phyloP scores from a whole-genome alignment of 768 basidiomycete genomes.

The Termitomyces sp. region DNA sequence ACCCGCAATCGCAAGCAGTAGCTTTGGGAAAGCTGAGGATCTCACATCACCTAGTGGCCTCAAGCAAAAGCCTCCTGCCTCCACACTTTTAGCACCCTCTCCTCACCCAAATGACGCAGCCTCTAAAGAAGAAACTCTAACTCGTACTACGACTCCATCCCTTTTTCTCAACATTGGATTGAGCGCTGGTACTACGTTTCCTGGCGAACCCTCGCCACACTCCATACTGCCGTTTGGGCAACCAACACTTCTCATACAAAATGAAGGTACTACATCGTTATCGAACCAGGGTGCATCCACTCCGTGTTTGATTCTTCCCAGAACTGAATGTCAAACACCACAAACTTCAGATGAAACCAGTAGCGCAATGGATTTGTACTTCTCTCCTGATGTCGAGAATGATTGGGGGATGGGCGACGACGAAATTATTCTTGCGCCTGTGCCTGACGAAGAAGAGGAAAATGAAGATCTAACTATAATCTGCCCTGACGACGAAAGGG shows the following conservation, averaged over 20 bases:
- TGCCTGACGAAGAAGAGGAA: slow-evolving; percentile 18
- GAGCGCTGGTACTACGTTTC: background rate
- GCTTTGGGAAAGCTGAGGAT: background rate
- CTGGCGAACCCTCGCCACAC: background rate
- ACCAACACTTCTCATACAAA: slow-evolving; percentile 14
- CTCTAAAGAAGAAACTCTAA: background rate
- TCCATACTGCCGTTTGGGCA: slow-evolving; percentile 12
- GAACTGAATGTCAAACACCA: background rate
- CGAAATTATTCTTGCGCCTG: slow-evolving; percentile 25
- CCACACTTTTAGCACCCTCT: background rate
- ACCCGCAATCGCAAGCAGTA: background rate
- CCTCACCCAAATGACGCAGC: background rate
- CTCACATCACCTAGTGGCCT: background rate
- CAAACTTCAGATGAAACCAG: background rate
- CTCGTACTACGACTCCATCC: slow-evolving; percentile 12
- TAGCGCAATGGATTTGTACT: slow-evolving; percentile 20
- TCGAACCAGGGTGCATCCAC: slow-evolving; percentile 2
- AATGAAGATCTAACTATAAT: background rate
- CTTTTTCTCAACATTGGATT: slow-evolving; percentile 11
- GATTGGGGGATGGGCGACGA: slow-evolving; percentile 77
- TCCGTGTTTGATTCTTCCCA: background rate
- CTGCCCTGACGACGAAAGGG: background rate
- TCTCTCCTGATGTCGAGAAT: slow-evolving; percentile 28
- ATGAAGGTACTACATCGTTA: background rate
- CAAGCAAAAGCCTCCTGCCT: background rate